Evolutionary conservation across 2,329 filamentous ascomycete genomes (phyloP).

Genomic region (Alternaria novae-zelandiae): DNA sequence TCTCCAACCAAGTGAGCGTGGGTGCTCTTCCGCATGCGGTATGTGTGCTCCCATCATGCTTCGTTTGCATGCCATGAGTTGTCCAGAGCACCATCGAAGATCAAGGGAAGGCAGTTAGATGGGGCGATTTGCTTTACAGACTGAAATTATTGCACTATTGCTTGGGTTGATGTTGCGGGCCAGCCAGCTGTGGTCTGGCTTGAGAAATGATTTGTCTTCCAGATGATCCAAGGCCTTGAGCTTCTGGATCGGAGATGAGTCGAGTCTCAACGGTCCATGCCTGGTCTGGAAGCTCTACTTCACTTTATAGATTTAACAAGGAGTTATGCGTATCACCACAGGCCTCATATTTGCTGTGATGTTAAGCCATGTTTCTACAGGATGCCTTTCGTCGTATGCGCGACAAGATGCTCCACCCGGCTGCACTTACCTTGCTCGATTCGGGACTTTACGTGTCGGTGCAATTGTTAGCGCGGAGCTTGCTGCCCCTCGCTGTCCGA

Average conservation of each 20-base stretch:
- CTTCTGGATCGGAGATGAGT: not conserved
- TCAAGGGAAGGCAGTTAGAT: not conserved
- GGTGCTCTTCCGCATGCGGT: not conserved
- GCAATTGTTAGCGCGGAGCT: slow-evolving; percentile 20
- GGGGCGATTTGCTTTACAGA: not conserved
- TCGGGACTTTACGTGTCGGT: not conserved
- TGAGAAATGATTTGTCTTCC: not conserved
- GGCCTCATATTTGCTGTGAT: not conserved
- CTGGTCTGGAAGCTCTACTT: not conserved
- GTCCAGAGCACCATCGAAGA: not conserved
- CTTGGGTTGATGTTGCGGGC: not conserved
- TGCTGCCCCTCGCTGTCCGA: slow-evolving; percentile 21
- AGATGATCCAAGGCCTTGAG: not conserved
- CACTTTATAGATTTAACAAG: not conserved
- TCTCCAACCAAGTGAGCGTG: not conserved
- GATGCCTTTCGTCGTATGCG: not conserved
- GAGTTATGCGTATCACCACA: not conserved
- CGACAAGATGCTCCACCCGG: slow-evolving; percentile 2
- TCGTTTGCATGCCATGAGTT: not conserved
- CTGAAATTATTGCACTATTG: not conserved
- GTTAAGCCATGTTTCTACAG: not conserved
- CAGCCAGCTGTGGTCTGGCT: not conserved
- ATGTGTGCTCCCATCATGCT: not conserved
- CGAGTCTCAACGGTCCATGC: not conserved
- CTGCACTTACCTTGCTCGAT: slow-evolving; percentile 5